Conservation (phyloP, 2,329 filamentous ascomycete species). For the Beauveria rudraprayagi region DNA sequence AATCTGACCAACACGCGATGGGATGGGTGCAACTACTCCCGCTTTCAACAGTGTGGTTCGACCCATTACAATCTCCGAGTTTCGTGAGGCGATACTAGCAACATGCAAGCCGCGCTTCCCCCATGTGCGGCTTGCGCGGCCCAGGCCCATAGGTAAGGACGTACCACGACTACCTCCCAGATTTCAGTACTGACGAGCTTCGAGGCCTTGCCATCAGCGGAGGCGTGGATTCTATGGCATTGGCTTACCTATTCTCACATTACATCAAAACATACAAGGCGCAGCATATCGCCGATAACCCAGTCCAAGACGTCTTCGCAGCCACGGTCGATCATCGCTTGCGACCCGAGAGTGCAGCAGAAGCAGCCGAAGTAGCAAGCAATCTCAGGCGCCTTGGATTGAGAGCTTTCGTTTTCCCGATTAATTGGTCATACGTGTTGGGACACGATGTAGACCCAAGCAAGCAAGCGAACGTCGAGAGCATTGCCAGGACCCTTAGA, state of each 20-base stretch:
- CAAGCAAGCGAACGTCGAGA: conserved; percentile 61
- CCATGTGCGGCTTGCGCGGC: conserved; percentile 23
- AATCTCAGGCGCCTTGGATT: conserved; percentile 32
- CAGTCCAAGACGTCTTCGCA: conserved; percentile 32
- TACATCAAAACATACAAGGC: conserved; percentile 26
- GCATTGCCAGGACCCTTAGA: conserved; percentile 61
- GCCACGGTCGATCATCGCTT: conserved; percentile 52
- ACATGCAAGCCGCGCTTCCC: conserved; percentile 44
- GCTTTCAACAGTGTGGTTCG: conserved; percentile 30
- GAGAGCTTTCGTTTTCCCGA: conserved; percentile 15
- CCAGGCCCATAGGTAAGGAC: conserved; percentile 35
- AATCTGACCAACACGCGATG: conserved; percentile 7
- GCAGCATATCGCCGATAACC: conserved; percentile 38
- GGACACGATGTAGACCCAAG: conserved; percentile 23
- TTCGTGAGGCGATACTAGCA: conserved; percentile 41
- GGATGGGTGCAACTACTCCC: conserved; percentile 27
- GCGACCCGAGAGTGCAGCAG: conserved; percentile 41
- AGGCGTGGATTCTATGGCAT: conserved; percentile 95
- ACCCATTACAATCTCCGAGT: conserved; percentile 30
- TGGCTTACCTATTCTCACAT: conserved; percentile 64
- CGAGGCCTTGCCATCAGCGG: conserved; percentile 77
- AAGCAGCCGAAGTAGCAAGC: conserved; percentile 40
- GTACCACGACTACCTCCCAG: not conserved
- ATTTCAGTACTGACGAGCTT: not conserved
- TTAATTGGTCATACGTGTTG: conserved; percentile 40